Base-by-base conservation (phyloP, 768 basidiomycete species). In the Rhizopogon rudus region DNA sequence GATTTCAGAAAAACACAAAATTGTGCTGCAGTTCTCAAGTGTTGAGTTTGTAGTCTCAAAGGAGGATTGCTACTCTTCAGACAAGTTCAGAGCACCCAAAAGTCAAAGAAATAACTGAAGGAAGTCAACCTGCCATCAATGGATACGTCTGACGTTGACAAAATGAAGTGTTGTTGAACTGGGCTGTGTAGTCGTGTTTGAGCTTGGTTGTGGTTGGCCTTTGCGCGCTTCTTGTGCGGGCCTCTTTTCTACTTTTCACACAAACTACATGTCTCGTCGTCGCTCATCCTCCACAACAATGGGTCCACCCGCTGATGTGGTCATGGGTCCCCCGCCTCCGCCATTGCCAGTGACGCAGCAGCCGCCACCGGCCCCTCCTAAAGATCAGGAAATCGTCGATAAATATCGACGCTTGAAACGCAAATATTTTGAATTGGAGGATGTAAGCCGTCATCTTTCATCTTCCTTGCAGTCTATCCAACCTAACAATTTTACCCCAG, bases 371-470 rank as follows among this genome's bases (percentile, higher is more conserved):
- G 71, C 66, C 31, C 51, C 65, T 14, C 5, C 44, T 16, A 76
- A 72, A 52, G 77, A 80, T 50, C 76, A 75, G 50, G 84, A 84
- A 49, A 65, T 77, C 58, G 62, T 63, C 45, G 85, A 87, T 71
- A 88, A 86, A 69, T 86, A 87, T 67, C 73, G 71, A 57, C 81
- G 77, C 60, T 74, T 88, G 51, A 90, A 90, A 65, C 71, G 82
- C 42, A 81, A 81, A 40, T 86, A 80, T 66, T 78, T 79, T 59
- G 84, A 86, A 52, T 78, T 88, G 41, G 84, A 88, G 61, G 82
- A 88, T 80, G 88, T 88, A 52, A 62, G 82, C 72, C 45, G 40
- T 42, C 45, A 28, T 44, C 20, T 6, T 33, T 25, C 48, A 44
- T 35, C 25, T 45, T 25, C 7, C 10, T 41, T 20, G 39, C 44